Evolutionary conservation across 2,329 filamentous ascomycete species (phyloP), one percentile per base, ranked within the genome.

Genomic region (Hortaea sp.): DNA sequence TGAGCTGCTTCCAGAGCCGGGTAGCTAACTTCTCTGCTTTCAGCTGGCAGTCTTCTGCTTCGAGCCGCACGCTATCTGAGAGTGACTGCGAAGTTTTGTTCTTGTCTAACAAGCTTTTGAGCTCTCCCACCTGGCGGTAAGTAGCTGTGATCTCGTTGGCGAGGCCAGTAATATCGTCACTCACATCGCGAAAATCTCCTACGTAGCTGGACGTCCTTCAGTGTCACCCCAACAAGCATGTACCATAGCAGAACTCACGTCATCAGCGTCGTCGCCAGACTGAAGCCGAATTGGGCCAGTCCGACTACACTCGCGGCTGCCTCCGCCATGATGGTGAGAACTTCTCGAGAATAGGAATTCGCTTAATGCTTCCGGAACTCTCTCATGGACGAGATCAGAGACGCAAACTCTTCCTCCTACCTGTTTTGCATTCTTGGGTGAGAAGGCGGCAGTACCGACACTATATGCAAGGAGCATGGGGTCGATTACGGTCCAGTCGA

Each of bases 241-340:
- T 20, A 20, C 20, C 20, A 20, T 20, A 20, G 20, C 20, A n/a
- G n/a, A 35, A 35, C 32, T 35, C 32, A 35, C 32, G 45, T 46
- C 6, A 43, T 50, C n/a, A 50, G 40, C 30, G 32, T 34, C 9
- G 42, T 42, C 10, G 49, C 49, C n/a, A 50, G 35, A 32, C 39
- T 45, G 43, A 50, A 50, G n/a, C 49, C 49, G 35, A 50, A 39
- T 13, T 44, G 37, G 6, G 44, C 40, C 7, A 48, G 31, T 7
- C 49, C 49, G n/a, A 44, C 40, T 11, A 51, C 42, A 27, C 44
- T 39, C 11, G 45, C 45, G 20, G 43, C 49, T 27, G 46, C 32
- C 7, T 35, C 57, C 47, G n/a, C 61, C 58, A 49, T 59, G 27
- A 30, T 42, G n/a, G 7, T 39, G 37, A 20, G 20, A 20, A 20